These are phyloP conservation scores for Thyridium curvatum DNA, from an alignment of 2,329 filamentous ascomycete genomes.

Conservation along the genomic window DNA sequence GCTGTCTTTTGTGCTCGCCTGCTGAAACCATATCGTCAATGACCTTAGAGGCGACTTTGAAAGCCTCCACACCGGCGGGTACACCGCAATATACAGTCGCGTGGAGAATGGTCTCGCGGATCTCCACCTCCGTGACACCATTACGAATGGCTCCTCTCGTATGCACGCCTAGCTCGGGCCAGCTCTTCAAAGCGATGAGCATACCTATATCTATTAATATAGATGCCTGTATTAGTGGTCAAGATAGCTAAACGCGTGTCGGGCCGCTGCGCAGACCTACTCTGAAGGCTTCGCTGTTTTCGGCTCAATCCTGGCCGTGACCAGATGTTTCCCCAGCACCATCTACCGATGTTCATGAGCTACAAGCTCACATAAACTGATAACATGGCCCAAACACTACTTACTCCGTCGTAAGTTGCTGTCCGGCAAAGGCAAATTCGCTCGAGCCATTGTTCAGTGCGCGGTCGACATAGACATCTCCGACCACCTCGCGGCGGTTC, in stretches of 20 bases:
- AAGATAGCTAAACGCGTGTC: no score
- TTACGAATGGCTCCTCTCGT: conserved; percentile 56
- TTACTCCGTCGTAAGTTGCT: conserved; percentile 56
- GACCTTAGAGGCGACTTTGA: conserved; percentile 16
- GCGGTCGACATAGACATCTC: conserved; percentile 50
- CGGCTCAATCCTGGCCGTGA: conserved; percentile 53
- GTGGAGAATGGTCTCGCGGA: conserved; percentile 45
- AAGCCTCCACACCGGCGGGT: conserved; percentile 31
- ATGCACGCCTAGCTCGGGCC: conserved; percentile 53
- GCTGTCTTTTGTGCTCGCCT: conserved; percentile 15
- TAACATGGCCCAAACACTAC: no score
- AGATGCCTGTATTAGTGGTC: conserved; percentile 1
- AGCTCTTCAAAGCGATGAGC: conserved; percentile 53
- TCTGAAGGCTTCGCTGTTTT: conserved; percentile 53
- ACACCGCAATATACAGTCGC: conserved; percentile 33
- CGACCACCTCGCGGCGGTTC: conserved; percentile 52
- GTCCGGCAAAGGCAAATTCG: conserved; percentile 50
- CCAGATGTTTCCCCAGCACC: conserved; percentile 57
- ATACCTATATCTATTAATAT: conserved; percentile 45
- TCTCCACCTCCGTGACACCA: conserved; percentile 48
- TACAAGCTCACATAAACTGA: no score
- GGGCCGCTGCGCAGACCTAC: no score
- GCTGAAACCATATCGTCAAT: conserved; percentile 17
- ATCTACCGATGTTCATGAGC: not conserved
- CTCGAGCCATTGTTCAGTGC: conserved; percentile 46